Conservation (phyloP, 192 early-diverging fungal species). For the Chytriomyces sp. region DNA sequence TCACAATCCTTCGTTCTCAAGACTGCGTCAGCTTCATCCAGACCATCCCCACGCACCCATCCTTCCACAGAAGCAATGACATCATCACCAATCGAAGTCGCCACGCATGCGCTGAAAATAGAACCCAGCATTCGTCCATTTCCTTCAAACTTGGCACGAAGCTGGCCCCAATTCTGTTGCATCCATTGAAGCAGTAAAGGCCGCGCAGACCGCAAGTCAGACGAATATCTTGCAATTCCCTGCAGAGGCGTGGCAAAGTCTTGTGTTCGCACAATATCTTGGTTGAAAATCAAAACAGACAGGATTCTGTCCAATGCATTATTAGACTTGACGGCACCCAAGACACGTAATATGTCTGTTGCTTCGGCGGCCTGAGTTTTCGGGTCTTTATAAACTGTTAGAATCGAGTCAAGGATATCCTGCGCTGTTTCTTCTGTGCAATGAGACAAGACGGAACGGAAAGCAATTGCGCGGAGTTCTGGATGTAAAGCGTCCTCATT, state of each 20-base stretch:
- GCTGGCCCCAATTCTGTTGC: conserved; percentile 20
- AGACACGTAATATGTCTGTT: conserved; percentile 51
- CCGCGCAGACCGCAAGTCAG: no score
- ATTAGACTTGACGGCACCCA: conserved; percentile 53
- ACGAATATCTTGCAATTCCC: neutral
- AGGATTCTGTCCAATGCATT: conserved; percentile 58
- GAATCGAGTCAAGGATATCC: no score
- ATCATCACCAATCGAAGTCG: conserved; percentile 14
- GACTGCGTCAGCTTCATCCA: conserved; percentile 20
- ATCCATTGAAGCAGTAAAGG: conserved; percentile 19
- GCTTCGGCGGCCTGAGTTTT: conserved; percentile 5
- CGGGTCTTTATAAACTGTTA: no score
- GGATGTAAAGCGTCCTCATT: conserved; percentile 67
- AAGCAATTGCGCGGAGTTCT: conserved; percentile 69
- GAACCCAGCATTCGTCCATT: neutral
- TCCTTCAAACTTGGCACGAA: conserved; percentile 15
- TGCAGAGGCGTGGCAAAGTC: conserved; percentile 15
- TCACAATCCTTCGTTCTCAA: conserved; percentile 24
- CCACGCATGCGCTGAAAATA: neutral
- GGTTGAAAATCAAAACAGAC: conserved; percentile 68
- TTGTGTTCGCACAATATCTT: conserved; percentile 63
- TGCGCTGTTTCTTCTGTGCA: no score
- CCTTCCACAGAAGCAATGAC: conserved; percentile 6
- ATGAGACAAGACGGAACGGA: conserved; percentile 63
- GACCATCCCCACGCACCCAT: conserved; percentile 20